A percentile compares a stretch with the other conserved stretches of the same genome.
These are phyloP conservation scores for Strobilomyces confusus DNA, from an alignment of 768 basidiomycete species.

Conservation along the genomic window DNA sequence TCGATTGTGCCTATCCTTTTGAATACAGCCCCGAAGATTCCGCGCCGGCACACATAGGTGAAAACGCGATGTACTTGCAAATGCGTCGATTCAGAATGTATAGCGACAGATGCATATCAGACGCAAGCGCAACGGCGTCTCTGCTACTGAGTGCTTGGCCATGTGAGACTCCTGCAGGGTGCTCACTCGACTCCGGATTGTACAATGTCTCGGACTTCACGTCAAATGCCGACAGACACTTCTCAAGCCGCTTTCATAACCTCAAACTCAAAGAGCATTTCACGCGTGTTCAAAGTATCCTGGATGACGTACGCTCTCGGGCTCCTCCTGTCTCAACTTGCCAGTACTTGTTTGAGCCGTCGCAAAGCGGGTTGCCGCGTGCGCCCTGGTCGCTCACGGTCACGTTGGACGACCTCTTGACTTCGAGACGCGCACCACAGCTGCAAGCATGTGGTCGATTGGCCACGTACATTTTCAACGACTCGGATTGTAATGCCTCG, in stretches of 20 bases:
- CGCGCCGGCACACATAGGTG: background rate
- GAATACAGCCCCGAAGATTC: constrained; percentile 13
- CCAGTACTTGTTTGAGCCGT: constrained; percentile 7
- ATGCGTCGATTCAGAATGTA: constrained; percentile 8
- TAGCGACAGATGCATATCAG: constrained; percentile 1
- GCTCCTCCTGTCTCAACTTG: background rate
- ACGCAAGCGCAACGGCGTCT: background rate
- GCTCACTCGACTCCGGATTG: background rate
- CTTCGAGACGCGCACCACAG: constrained; percentile 1
- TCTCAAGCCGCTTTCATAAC: constrained; percentile 18
- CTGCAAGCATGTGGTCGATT: background rate
- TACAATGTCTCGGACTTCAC: constrained; percentile 6
- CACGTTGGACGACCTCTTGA: constrained; percentile 3
- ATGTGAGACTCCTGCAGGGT: constrained; percentile 9
- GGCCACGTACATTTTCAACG: background rate
- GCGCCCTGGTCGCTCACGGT: background rate
- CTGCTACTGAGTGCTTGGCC: constrained; percentile 18
- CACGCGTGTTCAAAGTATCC: constrained; percentile 3
- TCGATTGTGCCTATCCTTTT: background rate
- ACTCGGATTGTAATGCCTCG: background rate
- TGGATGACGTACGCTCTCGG: background rate
- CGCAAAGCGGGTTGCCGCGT: background rate
- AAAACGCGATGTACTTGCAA: background rate
- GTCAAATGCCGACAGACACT: background rate
- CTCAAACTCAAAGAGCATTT: constrained; percentile 13